These are phyloP conservation scores for Salix koriyanagi DNA, from an alignment of 345 rosid species.

Conservation along the genomic window DNA sequence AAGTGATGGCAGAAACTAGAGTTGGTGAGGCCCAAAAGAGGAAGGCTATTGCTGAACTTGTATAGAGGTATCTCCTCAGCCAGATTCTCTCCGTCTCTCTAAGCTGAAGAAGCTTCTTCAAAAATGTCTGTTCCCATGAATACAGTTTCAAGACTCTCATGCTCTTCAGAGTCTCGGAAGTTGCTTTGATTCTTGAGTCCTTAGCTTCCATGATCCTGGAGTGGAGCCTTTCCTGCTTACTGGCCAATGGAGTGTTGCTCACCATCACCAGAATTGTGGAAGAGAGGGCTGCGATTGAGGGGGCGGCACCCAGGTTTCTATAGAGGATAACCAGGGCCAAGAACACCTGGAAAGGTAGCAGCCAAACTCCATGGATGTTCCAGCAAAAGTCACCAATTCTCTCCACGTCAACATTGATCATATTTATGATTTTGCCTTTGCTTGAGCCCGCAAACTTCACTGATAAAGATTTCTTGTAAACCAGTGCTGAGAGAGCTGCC, in stretches of 20 bases:
- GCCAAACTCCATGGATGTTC: constrained; percentile 63
- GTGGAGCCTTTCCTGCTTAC: constrained; percentile 47
- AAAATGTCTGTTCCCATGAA: constrained; percentile 47
- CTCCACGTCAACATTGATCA: constrained; percentile 62
- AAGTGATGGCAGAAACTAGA: constrained; percentile 48
- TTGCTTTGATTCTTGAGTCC: constrained; percentile 39
- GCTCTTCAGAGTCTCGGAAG: constrained; percentile 56
- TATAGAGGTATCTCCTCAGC: constrained; percentile 47
- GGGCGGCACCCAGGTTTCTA: constrained; percentile 54
- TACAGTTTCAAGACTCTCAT: constrained; percentile 52
- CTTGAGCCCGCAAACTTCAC: constrained; percentile 37
- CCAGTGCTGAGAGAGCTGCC: constrained; percentile 47
- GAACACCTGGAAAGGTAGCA: constrained; percentile 58
- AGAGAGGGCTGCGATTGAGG: constrained; percentile 48
- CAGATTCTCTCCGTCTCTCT: constrained; percentile 48
- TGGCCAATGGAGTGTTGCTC: constrained; percentile 62
- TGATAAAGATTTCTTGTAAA: constrained; percentile 53
- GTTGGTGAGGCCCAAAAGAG: constrained; percentile 65
- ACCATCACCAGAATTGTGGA: constrained; percentile 56
- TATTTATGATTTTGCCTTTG: constrained; percentile 49
- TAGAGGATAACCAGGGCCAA: constrained; percentile 51
- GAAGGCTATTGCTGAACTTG: constrained; percentile 55
- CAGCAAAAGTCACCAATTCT: constrained; percentile 62
- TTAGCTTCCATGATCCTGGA: constrained; percentile 56
- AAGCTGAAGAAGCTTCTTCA: constrained; percentile 43